Base-by-base conservation (phyloP, 306 rosid genomes). In the Quercus mongolica region DNA sequence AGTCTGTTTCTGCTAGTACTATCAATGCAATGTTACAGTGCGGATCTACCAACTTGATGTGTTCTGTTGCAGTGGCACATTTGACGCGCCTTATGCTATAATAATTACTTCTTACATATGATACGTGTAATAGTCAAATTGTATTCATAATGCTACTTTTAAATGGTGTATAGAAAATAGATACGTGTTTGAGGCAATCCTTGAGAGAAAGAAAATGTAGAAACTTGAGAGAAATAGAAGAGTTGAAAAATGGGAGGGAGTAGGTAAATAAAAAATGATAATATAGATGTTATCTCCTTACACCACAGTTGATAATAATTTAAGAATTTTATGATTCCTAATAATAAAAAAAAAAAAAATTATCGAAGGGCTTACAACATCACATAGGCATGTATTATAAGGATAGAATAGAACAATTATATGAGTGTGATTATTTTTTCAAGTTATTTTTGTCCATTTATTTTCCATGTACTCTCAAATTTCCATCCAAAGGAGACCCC, bases 41-140 rank as follows among this genome's bases (percentile, higher is more conserved):
- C 51, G 51, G 0, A 15, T 73, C 82, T 78, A 67, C 76, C 79
- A 31, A 73, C 65, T 67, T 74, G 79, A 64, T 73, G 35, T 65
- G 15, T 41, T 20, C 20, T 76, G 81, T 76, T 77, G 63, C 52
- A 10, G 33, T 21, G 35, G 31, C 17, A 5, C 67, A 10, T 11
- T 15, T 61, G 67, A 25, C 26, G 35, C 5, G 54, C 54, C 54
- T 12, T 49, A 49, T 49, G 54, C 54, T 10, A 3, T 49, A 49
- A 41, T 41, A 41, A 41, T 41, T 41, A 41, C 46, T 41, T 41
- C 46, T 49, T 49, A 3, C 15, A 49, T 49, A 49, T 49, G 54
- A 5, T 49, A 49, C 54, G 54, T 49, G 54, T 13, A 10, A 49
- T 49, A 49, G 15, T 49, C 54, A 12, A 49, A 10, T 49, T 49